A percentile compares a stretch with the other conserved stretches of the same genome.
Evolutionary conservation across 305 asterid genomes (phyloP).

Genomic region (Rubia tinctorum): DNA sequence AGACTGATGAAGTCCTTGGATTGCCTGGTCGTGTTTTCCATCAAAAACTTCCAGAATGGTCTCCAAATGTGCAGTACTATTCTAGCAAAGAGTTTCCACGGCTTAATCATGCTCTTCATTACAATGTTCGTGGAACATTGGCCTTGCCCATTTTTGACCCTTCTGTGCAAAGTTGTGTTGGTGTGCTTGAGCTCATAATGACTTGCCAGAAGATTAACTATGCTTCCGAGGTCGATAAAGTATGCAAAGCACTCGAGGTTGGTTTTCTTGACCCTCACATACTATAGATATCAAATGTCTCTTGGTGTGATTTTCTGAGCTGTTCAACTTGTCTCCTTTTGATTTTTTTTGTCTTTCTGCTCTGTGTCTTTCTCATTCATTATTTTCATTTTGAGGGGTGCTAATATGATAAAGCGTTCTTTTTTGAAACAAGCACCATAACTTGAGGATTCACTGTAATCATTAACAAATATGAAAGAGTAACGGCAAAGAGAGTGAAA

Average conservation of each 20-base stretch:
- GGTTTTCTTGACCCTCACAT: slow-evolving; percentile 24
- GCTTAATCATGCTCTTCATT: slow-evolving; percentile 71
- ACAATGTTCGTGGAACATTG: slow-evolving; percentile 79
- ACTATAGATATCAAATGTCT: slow-evolving; percentile 7
- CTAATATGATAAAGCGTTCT: not conserved
- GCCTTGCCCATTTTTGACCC: slow-evolving; percentile 95
- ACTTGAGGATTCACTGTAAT: no score
- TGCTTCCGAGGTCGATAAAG: slow-evolving; percentile 93
- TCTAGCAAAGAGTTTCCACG: slow-evolving; percentile 80
- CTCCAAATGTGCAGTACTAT: slow-evolving; percentile 91
- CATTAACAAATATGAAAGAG: not conserved
- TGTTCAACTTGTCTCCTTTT: not conserved
- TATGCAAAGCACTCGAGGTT: slow-evolving; percentile 98
- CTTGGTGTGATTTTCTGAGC: not conserved
- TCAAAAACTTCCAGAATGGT: slow-evolving; percentile 87
- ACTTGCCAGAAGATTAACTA: slow-evolving; percentile 81
- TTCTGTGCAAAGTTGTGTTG: slow-evolving; percentile 77
- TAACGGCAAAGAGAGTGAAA: no score
- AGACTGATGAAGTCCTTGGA: slow-evolving; percentile 62
- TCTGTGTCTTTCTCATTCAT: not conserved
- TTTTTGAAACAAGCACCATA: not conserved
- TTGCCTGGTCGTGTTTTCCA: slow-evolving; percentile 89
- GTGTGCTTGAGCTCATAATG: slow-evolving; percentile 89
- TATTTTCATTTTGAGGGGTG: not conserved
- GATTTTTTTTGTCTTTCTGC: not conserved